Percentiles rank a stretch among this genome's conserved stretches.
These are phyloP conservation scores for Penicillium robsamsonii DNA, from an alignment of 495 filamentous ascomycete species.

Conservation along the genomic window DNA sequence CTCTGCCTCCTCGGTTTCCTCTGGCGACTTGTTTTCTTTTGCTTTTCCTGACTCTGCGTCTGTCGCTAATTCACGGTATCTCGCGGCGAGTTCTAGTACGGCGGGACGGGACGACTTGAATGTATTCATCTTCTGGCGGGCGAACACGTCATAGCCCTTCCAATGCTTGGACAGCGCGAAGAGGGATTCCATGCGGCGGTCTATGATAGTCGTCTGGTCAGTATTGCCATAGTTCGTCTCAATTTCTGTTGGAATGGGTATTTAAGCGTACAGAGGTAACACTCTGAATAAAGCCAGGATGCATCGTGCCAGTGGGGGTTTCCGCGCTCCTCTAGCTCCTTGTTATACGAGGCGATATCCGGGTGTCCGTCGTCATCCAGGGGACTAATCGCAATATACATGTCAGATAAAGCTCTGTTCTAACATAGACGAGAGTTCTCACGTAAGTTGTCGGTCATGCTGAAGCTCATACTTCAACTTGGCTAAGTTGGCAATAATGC, in stretches of 20 bases:
- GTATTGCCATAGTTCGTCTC: not conserved
- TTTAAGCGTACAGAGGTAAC: conserved; percentile 81
- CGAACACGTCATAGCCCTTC: conserved; percentile 92
- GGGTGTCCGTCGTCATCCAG: conserved; percentile 75
- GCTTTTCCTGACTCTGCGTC: conserved; percentile 48
- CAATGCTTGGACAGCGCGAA: conserved; percentile 79
- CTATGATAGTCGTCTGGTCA: conserved; percentile 25
- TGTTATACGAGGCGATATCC: conserved; percentile 82
- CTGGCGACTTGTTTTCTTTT: conserved; percentile 34
- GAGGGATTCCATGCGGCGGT: conserved; percentile 70
- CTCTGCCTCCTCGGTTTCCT: conserved; percentile 65
- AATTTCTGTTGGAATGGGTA: not conserved
- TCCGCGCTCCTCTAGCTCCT: conserved; percentile 74
- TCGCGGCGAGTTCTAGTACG: conserved; percentile 79
- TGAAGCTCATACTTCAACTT: conserved; percentile 94
- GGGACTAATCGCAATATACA: conserved; percentile 51
- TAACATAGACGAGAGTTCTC: conserved; percentile 27
- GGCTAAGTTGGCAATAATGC: conserved; percentile 74
- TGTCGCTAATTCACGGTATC: conserved; percentile 64
- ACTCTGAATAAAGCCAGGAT: conserved; percentile 88
- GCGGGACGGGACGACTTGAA: conserved; percentile 91
- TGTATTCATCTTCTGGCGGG: conserved; percentile 85
- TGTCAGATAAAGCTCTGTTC: not conserved
- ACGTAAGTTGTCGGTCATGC: conserved; percentile 82
- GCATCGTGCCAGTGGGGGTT: conserved; percentile 76